Percentiles rank a stretch among this genome's conserved stretches.
These are phyloP conservation scores for Allodekkera sacchari DNA, from an alignment of 805 yeast genomes.

Conservation along the genomic window DNA sequence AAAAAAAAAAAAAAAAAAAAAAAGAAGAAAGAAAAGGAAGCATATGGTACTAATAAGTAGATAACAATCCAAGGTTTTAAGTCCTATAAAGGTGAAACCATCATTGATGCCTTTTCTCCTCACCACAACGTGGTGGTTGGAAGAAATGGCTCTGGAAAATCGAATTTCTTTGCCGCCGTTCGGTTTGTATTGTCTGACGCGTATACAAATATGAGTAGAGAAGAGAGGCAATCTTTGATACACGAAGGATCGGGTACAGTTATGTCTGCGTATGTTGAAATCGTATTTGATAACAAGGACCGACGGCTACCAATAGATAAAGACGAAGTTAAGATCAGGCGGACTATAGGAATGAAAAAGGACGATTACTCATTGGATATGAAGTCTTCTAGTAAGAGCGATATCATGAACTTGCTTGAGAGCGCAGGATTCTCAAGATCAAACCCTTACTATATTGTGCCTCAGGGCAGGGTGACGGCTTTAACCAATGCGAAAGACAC, in stretches of 20 bases:
- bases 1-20: too few relatives aligned
- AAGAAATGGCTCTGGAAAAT: constrained; percentile 93
- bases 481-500: constrained; percentile 83
- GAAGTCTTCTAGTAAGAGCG: constrained; percentile 69
- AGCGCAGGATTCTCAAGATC: constrained; percentile 87
- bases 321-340: constrained; percentile 63
- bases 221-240: constrained; percentile 77
- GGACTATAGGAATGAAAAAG: constrained; percentile 89
- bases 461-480: constrained; percentile 87
- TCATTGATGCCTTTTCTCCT: constrained; percentile 69
- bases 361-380: constrained; percentile 86
- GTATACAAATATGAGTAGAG: constrained; percentile 73
- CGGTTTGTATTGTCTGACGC: constrained; percentile 89
- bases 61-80: constrained; percentile 88
- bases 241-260: constrained; percentile 89
- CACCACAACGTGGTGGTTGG: constrained; percentile 84
- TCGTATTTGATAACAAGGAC: constrained; percentile 75
- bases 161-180: constrained; percentile 91
- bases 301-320: constrained; percentile 63
- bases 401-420: constrained; percentile 73
- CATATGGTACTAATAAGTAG: too few relatives aligned
- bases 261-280: constrained; percentile 88
- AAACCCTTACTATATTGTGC: constrained; percentile 93
- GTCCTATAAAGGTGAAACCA: constrained; percentile 80
- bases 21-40: too few relatives aligned